Evolutionary conservation across 2,329 filamentous ascomycete genomes (phyloP).

Genomic region (Corinectria fuckeliana): DNA sequence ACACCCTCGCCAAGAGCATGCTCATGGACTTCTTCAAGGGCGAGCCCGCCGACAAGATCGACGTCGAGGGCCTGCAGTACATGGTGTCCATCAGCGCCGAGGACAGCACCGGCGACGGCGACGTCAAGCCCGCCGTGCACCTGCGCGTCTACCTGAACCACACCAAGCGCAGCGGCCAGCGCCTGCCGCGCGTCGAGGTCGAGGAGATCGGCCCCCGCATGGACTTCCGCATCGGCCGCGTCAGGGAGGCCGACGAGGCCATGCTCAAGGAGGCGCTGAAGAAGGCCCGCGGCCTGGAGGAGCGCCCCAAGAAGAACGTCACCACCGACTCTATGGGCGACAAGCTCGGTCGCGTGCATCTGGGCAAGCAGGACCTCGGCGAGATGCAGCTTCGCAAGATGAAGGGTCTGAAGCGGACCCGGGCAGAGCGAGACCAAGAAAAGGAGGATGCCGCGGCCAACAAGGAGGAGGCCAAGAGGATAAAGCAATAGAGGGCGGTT

Average conservation of each 20-base stretch:
- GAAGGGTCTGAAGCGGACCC: slow-evolving; percentile 93
- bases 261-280: slow-evolving; percentile 90
- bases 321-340: slow-evolving; percentile 90
- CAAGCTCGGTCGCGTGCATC: slow-evolving; percentile 92
- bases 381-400: slow-evolving; percentile 96
- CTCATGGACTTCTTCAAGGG: slow-evolving; percentile 92
- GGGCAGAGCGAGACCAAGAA: slow-evolving; percentile 63
- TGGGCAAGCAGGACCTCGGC: slow-evolving; percentile 87
- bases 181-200: slow-evolving; percentile 87
- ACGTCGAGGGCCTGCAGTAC: slow-evolving; percentile 95
- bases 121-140: slow-evolving; percentile 63
- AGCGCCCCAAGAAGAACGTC: slow-evolving; percentile 95
- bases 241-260: slow-evolving; percentile 77
- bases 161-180: slow-evolving; percentile 86
- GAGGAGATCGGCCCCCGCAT: slow-evolving; percentile 96
- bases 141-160: slow-evolving; percentile 84
- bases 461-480: slow-evolving; percentile 49
- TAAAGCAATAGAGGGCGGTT: slow-evolving; percentile 40
- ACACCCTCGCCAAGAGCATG: slow-evolving; percentile 85
- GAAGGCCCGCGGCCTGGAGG: slow-evolving; percentile 77
- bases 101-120: slow-evolving; percentile 57
- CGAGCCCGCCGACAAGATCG: slow-evolving; percentile 75
- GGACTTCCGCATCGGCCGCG: slow-evolving; percentile 85
- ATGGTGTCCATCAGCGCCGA: slow-evolving; percentile 82
- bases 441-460: slow-evolving; percentile 51